Conservation (phyloP, 257 asterid genomes). For the Capsicum chinense region DNA sequence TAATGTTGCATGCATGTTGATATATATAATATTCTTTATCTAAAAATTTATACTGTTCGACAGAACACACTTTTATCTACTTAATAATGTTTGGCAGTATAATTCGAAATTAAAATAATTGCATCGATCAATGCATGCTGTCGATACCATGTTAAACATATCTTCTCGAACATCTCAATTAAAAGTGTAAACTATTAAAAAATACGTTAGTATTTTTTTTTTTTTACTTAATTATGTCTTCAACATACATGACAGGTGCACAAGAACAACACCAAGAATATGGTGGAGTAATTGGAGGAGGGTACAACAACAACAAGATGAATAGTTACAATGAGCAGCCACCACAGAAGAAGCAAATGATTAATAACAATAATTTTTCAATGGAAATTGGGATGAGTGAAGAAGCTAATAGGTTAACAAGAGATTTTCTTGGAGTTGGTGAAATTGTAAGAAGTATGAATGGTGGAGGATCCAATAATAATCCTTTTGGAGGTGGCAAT, state of each 20-base stretch:
- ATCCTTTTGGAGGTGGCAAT: conserved; percentile 51
- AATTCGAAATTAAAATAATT: background rate
- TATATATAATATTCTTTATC: background rate
- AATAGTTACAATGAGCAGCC: conserved; percentile 36
- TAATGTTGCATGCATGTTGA: background rate
- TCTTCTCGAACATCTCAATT: background rate
- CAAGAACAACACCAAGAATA: background rate
- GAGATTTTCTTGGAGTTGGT: conserved; percentile 88
- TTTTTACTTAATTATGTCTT: background rate
- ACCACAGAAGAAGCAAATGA: conserved; percentile 36
- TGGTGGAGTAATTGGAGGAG: conserved; percentile 32
- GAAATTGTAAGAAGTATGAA: conserved; percentile 61
- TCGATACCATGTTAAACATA: background rate
- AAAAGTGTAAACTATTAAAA: too few species aligned
- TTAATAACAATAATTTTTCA: background rate
- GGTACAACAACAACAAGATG: conserved; percentile 27
- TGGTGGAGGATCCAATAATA: conserved; percentile 29
- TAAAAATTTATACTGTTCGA: background rate
- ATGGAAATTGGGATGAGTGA: background rate
- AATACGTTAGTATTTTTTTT: too few species aligned
- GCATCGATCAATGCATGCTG: background rate
- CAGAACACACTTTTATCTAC: background rate
- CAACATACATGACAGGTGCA: background rate
- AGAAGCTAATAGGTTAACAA: conserved; percentile 44
- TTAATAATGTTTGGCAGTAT: background rate